A percentile compares a stretch with the other conserved stretches of the same genome.
Conservation (phyloP, 1,284 basidiomycete genomes). For the Phenoliferia sp. region DNA sequence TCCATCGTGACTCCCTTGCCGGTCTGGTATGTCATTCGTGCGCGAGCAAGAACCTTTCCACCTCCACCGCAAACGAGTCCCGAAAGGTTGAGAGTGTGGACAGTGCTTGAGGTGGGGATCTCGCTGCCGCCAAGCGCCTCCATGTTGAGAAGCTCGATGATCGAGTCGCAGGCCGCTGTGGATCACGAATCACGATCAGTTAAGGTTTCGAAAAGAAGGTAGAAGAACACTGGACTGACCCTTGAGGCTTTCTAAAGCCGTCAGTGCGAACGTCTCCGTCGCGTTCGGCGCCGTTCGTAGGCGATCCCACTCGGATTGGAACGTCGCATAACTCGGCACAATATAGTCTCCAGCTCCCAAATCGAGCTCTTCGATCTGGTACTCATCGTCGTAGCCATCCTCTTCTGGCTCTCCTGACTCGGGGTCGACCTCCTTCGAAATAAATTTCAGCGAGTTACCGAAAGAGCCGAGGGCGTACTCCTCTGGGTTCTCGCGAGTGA, state of each 20-base stretch:
- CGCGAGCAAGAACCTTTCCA: conserved; percentile 86
- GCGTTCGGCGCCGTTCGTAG: conserved; percentile 66
- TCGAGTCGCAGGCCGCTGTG: conserved; percentile 82
- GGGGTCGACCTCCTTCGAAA: conserved; percentile 97
- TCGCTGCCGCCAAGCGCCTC: conserved; percentile 89
- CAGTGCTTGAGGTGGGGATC: conserved; percentile 68
- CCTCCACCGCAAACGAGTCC: conserved; percentile 83
- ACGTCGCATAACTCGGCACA: conserved; percentile 83
- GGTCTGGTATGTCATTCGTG: conserved; percentile 89
- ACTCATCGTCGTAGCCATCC: conserved; percentile 98
- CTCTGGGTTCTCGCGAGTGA: conserved; percentile 71
- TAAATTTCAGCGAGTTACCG: conserved; percentile 87
- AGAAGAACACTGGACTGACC: conserved; percentile 52
- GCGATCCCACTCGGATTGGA: conserved; percentile 91
- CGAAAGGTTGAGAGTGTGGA: conserved; percentile 91
- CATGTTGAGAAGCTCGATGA: conserved; percentile 93
- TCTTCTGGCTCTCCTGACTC: conserved; percentile 94
- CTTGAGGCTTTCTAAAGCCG: conserved; percentile 88
- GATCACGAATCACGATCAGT: conserved; percentile 22
- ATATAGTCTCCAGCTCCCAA: conserved; percentile 89
- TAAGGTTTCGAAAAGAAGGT: conserved; percentile 12
- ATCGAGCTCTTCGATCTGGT: conserved; percentile 93
- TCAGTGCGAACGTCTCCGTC: conserved; percentile 91
- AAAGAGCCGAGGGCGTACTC: conserved; percentile 82
- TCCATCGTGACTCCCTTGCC: conserved; percentile 94